These are phyloP conservation scores for Selaginella moellendorffii DNA, from an alignment of 75 land plant genomes.

Conservation along the genomic window DNA sequence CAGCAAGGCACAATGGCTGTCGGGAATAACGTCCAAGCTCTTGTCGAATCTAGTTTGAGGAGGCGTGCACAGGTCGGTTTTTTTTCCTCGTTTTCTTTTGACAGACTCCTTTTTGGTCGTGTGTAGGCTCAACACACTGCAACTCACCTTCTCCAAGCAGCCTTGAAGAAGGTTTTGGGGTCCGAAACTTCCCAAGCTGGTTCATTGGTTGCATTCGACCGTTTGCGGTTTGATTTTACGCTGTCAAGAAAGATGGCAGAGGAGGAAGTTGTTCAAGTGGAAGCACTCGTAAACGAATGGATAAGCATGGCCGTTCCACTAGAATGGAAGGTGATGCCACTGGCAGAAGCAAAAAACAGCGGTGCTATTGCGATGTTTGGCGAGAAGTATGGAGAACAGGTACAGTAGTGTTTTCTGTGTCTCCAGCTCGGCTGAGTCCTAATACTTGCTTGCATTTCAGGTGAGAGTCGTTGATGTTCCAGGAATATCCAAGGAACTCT, in stretches of 20 bases:
- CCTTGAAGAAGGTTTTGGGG: constrained; percentile 70
- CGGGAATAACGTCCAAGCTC: constrained; percentile 58
- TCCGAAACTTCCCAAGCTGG: constrained; percentile 90
- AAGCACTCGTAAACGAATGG: constrained; percentile 62
- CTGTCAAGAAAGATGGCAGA: constrained; percentile 52
- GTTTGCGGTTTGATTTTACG: constrained; percentile 86
- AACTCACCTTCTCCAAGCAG: constrained; percentile 88
- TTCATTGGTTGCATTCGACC: constrained; percentile 86
- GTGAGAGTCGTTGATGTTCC: constrained; percentile 92
- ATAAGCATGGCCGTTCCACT: constrained; percentile 59
- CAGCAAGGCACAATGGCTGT: constrained; percentile 49
- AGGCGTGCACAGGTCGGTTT: constrained; percentile 55
- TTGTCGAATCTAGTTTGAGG: constrained; percentile 54
- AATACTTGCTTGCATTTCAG: constrained; percentile 21
- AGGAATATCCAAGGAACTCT: constrained; percentile 85
- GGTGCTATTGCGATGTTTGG: constrained; percentile 99
- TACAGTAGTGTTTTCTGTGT: constrained; percentile 18
- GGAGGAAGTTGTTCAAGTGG: constrained; percentile 43
- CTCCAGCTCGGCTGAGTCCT: background rate
- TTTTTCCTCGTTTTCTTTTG: too few species aligned
- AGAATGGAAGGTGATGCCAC: constrained; percentile 60
- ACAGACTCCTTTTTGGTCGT: too few species aligned
- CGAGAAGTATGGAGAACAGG: constrained; percentile 93
- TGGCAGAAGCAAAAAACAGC: constrained; percentile 62
- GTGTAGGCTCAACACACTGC: constrained; percentile 99